Percentiles rank a stretch among this genome's conserved stretches.
Conservation (phyloP, 2,329 filamentous ascomycete species). For the Ascosphaera pollenicola region DNA sequence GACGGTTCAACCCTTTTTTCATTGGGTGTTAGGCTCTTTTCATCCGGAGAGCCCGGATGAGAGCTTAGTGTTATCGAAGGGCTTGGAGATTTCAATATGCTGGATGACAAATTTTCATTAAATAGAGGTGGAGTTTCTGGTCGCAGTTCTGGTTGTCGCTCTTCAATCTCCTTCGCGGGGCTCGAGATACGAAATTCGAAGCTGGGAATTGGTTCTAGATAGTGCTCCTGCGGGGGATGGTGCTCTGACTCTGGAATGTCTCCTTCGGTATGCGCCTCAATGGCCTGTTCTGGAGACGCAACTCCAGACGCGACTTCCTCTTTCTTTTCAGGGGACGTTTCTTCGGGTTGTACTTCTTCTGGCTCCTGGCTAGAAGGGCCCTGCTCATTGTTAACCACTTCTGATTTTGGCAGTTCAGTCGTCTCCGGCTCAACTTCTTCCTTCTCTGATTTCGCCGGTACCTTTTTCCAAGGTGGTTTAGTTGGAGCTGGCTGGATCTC, state of each 20-base stretch:
- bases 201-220: not conserved
- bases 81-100: not conserved
- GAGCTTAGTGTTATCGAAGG: not conserved
- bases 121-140: not conserved
- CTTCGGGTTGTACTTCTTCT: too few relatives aligned
- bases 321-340: too few relatives aligned
- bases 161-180: not conserved
- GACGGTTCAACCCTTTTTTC: not conserved
- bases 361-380: not conserved
- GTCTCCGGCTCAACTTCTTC: not conserved
- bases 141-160: not conserved
- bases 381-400: not conserved
- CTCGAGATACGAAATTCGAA: not conserved
- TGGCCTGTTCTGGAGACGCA: not conserved
- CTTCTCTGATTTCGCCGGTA: not conserved
- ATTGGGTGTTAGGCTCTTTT: not conserved
- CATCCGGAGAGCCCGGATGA: not conserved
- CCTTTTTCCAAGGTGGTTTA: not conserved
- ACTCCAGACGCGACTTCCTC: not conserved
- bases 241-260: not conserved
- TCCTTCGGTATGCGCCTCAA: not conserved
- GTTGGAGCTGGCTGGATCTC: not conserved
- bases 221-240: not conserved
- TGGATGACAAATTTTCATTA: not conserved
- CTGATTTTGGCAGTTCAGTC: not conserved